phyloP scores from a whole-genome alignment of 345 rosid species.

The Garcia nutans region DNA sequence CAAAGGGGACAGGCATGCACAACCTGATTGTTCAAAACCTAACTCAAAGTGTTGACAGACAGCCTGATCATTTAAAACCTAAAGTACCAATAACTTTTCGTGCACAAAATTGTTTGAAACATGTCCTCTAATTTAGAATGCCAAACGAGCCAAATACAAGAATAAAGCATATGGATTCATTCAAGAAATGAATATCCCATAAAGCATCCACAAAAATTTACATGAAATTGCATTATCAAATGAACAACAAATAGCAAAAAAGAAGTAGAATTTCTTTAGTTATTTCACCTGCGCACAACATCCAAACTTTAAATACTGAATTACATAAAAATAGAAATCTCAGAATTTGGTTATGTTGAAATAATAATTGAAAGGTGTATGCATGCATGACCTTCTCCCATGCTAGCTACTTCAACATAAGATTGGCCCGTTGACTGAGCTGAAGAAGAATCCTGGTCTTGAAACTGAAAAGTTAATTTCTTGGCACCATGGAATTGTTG shows the following conservation, averaged over 20 bases:
- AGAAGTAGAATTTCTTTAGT: neutral
- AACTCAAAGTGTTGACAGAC: neutral
- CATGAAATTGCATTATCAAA: too few species aligned
- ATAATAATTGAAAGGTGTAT: constrained; percentile 22
- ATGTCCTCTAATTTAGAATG: neutral
- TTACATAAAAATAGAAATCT: neutral
- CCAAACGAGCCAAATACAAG: neutral
- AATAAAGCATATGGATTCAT: neutral
- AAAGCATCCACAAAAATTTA: neutral
- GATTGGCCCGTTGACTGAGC: constrained; percentile 74
- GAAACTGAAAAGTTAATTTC: constrained; percentile 47
- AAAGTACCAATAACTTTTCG: neutral
- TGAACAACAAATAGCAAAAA: neutral
- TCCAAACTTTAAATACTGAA: neutral
- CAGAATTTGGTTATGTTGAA: constrained; percentile 36
- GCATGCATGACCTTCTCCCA: constrained; percentile 41
- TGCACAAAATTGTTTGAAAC: neutral
- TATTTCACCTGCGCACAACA: neutral
- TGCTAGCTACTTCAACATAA: constrained; percentile 50
- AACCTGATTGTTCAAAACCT: neutral
- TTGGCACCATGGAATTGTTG: constrained; percentile 36
- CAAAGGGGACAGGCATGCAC: neutral
- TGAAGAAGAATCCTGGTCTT: constrained; percentile 67
- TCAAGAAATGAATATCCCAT: neutral
- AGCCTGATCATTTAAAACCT: neutral